phyloP scores from a whole-genome alignment of 495 filamentous ascomycete genomes.

The Trichoderma virens region DNA sequence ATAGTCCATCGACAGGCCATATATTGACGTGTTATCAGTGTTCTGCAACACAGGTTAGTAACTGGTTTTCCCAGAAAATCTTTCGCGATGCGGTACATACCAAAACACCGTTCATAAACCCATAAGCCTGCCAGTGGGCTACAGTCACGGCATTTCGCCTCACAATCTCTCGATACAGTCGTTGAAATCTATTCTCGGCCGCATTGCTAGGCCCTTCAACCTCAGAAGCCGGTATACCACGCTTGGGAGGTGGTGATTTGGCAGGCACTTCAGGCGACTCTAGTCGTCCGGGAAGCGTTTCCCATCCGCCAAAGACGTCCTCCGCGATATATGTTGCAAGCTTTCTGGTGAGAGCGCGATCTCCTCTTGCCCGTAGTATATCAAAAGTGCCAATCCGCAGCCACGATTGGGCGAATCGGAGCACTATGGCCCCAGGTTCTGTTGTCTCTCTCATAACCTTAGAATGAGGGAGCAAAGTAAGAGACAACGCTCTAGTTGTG shows the following conservation, averaged over 20 bases:
- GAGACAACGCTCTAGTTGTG: slow-evolving; percentile 73
- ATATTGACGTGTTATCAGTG: slow-evolving; percentile 91
- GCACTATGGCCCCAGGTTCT: slow-evolving; percentile 92
- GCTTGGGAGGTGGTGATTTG: slow-evolving; percentile 27
- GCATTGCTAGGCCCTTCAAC: slow-evolving; percentile 55
- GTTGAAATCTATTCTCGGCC: slow-evolving; percentile 77
- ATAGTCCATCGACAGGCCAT: slow-evolving; percentile 83
- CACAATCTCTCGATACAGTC: slow-evolving; percentile 81
- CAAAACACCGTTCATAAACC: slow-evolving; percentile 95
- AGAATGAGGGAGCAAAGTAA: slow-evolving; percentile 65
- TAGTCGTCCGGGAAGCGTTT: slow-evolving; percentile 57
- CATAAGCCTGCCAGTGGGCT: slow-evolving; percentile 92
- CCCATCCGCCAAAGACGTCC: slow-evolving; percentile 79
- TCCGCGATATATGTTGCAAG: slow-evolving; percentile 78
- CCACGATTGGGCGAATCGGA: slow-evolving; percentile 87
- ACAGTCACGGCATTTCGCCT: slow-evolving; percentile 83
- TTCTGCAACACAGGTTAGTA: slow-evolving; percentile 25
- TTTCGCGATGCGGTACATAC: neutral
- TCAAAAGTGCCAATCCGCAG: slow-evolving; percentile 93
- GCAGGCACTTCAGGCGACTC: slow-evolving; percentile 34
- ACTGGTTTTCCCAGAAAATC: neutral
- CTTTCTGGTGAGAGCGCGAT: slow-evolving; percentile 61
- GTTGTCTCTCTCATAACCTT: slow-evolving; percentile 69
- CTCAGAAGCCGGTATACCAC: slow-evolving; percentile 45
- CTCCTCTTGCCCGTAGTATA: slow-evolving; percentile 69